Conservation (phyloP, 2,329 filamentous ascomycete species). For the Penicillium decumbens region DNA sequence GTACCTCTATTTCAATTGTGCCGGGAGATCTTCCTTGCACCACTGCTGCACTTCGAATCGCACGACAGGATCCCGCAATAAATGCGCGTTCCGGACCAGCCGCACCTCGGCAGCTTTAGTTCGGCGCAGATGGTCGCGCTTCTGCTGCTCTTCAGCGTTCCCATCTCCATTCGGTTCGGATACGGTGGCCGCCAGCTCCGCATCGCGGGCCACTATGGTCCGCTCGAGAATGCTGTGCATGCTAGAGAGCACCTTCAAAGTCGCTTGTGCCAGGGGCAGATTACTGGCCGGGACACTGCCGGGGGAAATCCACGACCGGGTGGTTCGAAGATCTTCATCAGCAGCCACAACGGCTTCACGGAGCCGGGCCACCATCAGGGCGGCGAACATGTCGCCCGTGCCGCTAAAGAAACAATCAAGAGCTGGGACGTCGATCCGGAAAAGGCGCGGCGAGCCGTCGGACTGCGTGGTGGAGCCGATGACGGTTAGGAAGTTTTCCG, state of each 20-base stretch:
- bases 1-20: conserved; percentile 15
- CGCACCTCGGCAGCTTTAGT: conserved; percentile 87
- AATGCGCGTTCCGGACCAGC: conserved; percentile 68
- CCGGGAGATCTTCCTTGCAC: conserved; percentile 27
- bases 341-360: conserved; percentile 67
- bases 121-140: conserved; percentile 61
- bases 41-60: conserved; percentile 56
- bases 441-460: conserved; percentile 67
- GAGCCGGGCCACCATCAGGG: conserved; percentile 79
- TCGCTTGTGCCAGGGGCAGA: conserved; percentile 75
- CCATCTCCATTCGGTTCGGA: conserved; percentile 24
- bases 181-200: conserved; percentile 51
- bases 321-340: conserved; percentile 47
- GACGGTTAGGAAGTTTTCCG: conserved; percentile 56
- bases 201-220: conserved; percentile 62
- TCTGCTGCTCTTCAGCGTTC: conserved; percentile 47
- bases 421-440: conserved; percentile 78
- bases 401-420: conserved; percentile 94
- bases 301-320: conserved; percentile 67
- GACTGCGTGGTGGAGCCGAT: conserved; percentile 69
- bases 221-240: conserved; percentile 81
- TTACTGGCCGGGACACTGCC: conserved; percentile 66
- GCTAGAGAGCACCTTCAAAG: conserved; percentile 80
- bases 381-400: conserved; percentile 97
- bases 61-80: conserved; percentile 62